Percentiles rank a stretch among this genome's conserved stretches.
phyloP scores from a whole-genome alignment of 225 moss, liverwort and hornwort genomes.

The Ulota crispa region DNA sequence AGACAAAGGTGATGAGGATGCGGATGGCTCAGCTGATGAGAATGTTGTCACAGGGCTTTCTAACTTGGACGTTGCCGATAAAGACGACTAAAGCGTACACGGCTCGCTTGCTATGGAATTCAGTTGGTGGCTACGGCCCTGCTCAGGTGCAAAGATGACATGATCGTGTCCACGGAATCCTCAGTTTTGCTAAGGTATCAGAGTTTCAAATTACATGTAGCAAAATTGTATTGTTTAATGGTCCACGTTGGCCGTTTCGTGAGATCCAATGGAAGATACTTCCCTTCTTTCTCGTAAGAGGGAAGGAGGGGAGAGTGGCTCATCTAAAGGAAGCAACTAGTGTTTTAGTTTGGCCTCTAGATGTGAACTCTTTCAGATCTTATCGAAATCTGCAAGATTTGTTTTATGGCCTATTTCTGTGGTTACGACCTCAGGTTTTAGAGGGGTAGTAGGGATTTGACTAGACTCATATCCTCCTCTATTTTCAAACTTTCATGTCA shows the following conservation, averaged over 20 bases:
- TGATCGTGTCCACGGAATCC: slow-evolving; percentile 21
- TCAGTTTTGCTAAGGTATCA: slow-evolving; percentile 36
- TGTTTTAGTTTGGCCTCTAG: slow-evolving; percentile 19
- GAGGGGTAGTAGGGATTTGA: slow-evolving; percentile 18
- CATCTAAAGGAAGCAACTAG: not conserved
- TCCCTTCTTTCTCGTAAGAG: slow-evolving; percentile 1
- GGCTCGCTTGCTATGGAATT: slow-evolving; percentile 8
- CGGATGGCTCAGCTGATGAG: slow-evolving; percentile 36
- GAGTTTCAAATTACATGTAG: slow-evolving; percentile 19
- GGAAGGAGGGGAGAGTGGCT: not conserved
- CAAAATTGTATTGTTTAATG: slow-evolving; percentile 23
- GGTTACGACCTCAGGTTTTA: slow-evolving; percentile 8
- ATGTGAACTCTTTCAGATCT: slow-evolving; percentile 17
- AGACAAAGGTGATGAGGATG: slow-evolving; percentile 46
- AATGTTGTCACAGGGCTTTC: slow-evolving; percentile 39
- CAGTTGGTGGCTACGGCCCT: slow-evolving; percentile 18
- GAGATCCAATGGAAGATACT: slow-evolving; percentile 1
- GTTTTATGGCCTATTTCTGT: slow-evolving; percentile 7
- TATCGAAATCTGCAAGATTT: slow-evolving; percentile 12
- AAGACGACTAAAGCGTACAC: slow-evolving; percentile 14
- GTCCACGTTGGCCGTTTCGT: slow-evolving; percentile 21
- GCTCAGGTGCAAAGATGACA: slow-evolving; percentile 16
- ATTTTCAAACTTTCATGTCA: not conserved
- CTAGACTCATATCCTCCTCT: not conserved
- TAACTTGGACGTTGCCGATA: slow-evolving; percentile 44